Conservation (phyloP, 495 filamentous ascomycete genomes). For the Rostrohypoxylon terebratum region DNA sequence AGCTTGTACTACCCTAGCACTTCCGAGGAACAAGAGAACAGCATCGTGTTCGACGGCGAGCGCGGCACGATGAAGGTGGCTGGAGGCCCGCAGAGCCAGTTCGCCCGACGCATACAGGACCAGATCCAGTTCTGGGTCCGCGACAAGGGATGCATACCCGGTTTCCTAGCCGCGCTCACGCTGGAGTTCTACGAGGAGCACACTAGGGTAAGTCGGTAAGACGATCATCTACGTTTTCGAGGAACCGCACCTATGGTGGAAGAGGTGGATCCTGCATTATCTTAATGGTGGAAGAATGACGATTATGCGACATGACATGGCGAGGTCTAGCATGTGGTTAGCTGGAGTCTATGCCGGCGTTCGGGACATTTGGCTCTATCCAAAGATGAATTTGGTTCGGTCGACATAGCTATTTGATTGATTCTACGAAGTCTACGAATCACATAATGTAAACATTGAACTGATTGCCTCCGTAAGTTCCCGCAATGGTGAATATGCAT, state of each 20-base stretch:
- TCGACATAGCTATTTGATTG: not conserved
- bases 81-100: conserved; percentile 85
- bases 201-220: conserved; percentile 42
- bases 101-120: conserved; percentile 84
- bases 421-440: not conserved
- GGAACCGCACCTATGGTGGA: no score
- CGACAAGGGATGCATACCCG: conserved; percentile 88
- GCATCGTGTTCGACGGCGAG: conserved; percentile 96
- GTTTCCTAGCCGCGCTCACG: conserved; percentile 88
- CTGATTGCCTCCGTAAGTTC: not conserved
- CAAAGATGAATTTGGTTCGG: not conserved
- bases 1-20: conserved; percentile 77
- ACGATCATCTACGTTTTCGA: no score
- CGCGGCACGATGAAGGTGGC: conserved; percentile 96
- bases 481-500: not conserved
- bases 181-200: conserved; percentile 92
- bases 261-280: not conserved
- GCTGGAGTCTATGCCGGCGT: conserved; percentile 16
- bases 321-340: conserved; percentile 17
- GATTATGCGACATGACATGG: not conserved
- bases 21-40: conserved; percentile 82
- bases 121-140: conserved; percentile 94
- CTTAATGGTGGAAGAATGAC: not conserved
- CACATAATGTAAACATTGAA: not conserved
- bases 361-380: not conserved